Evolutionary conservation across 2,329 filamentous ascomycete species (phyloP), one percentile per base, ranked within the genome.

Genomic region (Xylariales sp.): DNA sequence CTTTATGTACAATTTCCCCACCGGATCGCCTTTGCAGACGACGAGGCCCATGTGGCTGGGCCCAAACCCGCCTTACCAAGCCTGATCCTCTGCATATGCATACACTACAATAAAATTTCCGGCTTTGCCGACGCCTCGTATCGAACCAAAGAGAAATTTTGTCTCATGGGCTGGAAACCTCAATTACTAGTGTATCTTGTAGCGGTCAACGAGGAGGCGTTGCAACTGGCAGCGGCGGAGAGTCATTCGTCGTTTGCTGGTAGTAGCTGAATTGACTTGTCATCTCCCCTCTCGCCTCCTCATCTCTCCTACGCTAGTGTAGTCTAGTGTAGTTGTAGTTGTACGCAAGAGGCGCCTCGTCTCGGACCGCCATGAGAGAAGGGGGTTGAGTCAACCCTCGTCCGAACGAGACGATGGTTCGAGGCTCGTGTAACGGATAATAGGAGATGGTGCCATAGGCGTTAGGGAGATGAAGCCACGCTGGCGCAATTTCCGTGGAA

Each of bases 161-260:
- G 46, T 41, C 23, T 48, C n/a, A 3, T 45, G 18, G 39, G 39
- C 43, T 48, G 28, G 28, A 12, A 41, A 41, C 16, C 14, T 41
- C 3, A 53, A 48, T 49, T 34, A 34, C 12, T 34, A 14, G 46
- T 18, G 14, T 28, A 30, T 49, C 34, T 36, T 34, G 57, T 61
- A 41, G 64, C 58, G 64, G 64, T 62, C 57, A 50, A 30, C 43
- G 48, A 57, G 46, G 39, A 57, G 52, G 45, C 28, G 45, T 65
- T 8, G 43, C 34, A 10, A 14, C n/a, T 5, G 45, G 56, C 9
- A 59, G 28, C 7, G 14, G 52, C 9, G 18, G 34, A 57, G 32
- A 59, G 16, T 30, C 23, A n/a, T 49, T 23, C 32, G 45, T n/a
- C 23, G n/a, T 56, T 30, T 6, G 7, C n/a, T 45, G 16, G 54